phyloP scores from a whole-genome alignment of 768 basidiomycete genomes.

The Boletellus ananiceps region DNA sequence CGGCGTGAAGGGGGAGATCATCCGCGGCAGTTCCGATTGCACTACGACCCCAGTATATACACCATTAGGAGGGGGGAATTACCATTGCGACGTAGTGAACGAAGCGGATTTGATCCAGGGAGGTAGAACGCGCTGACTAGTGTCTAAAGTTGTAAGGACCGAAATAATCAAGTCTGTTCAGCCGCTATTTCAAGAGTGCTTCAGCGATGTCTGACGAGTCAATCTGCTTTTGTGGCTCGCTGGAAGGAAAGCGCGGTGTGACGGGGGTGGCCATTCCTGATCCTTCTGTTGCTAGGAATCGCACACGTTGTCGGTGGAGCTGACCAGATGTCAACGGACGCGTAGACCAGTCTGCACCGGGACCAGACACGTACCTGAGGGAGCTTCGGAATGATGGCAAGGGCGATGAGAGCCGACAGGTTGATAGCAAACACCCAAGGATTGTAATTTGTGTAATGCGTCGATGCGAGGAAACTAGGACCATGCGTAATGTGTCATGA shows the following conservation, averaged over 20 bases:
- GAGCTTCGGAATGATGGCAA: slow-evolving; percentile 92
- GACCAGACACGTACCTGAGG: slow-evolving; percentile 61
- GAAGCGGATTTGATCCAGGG: slow-evolving; percentile 9
- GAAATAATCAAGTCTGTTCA: slow-evolving; percentile 8
- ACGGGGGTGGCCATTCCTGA: slow-evolving; percentile 68
- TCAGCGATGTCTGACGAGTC: slow-evolving; percentile 42
- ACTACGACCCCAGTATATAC: slow-evolving; percentile 31
- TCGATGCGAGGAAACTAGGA: slow-evolving; percentile 87
- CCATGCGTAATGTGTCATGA: not conserved
- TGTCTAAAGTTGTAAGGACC: slow-evolving; percentile 16
- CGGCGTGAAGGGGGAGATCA: slow-evolving; percentile 13
- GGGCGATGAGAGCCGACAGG: slow-evolving; percentile 65
- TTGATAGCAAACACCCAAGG: slow-evolving; percentile 92
- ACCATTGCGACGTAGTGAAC: slow-evolving; percentile 21
- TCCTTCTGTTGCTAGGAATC: slow-evolving; percentile 61
- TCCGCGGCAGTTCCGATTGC: slow-evolving; percentile 14
- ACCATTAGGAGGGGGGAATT: slow-evolving; percentile 30
- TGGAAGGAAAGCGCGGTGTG: slow-evolving; percentile 52
- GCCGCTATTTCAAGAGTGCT: slow-evolving; percentile 39
- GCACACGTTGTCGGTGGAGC: slow-evolving; percentile 81
- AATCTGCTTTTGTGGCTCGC: slow-evolving; percentile 35
- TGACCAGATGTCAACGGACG: slow-evolving; percentile 30
- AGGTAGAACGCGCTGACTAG: slow-evolving; percentile 9
- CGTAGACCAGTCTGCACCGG: slow-evolving; percentile 3
- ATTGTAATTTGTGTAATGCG: slow-evolving; percentile 97